Evolutionary conservation across 805 yeast genomes (phyloP), one percentile per base, ranked within the genome.

Genomic region (Naumovozyma dairenensis): DNA sequence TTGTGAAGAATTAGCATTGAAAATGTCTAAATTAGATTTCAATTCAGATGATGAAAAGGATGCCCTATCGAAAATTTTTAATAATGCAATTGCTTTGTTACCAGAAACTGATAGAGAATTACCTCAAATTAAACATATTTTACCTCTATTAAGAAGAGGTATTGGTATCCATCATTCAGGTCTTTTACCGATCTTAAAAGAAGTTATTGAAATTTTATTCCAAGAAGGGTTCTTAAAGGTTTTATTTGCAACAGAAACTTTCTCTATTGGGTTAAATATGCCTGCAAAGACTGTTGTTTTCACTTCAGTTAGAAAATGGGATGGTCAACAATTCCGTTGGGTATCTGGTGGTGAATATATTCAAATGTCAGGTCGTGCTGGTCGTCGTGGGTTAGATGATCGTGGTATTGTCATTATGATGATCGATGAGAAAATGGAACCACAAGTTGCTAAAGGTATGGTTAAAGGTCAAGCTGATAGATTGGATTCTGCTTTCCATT

Each of bases 341-440:
- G 96, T 92, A 21, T 83, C 95, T 36, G 98, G 98, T 39, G 99
- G 99, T 66, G 99, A 92, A 63, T 92, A 92, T 62, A 92, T 92
- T 54, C 99, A 92, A 65, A 92, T 92, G 99, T 84, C 96, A 29
- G 99, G 99, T 45, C 78, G 99, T 62, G 99, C 99, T 16, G 99
- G 99, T 49, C 87, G 98, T 69, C 83, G 98, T 71, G 99, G 99
- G 54, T 72, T 92, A 48, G 99, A 92, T 70, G 98, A 92, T 58
- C 80, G 98, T 59, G 99, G 99, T 64, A 86, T 92, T 59, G 99
- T 92, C 32, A 92, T 92, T 46, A 83, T 92, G 92, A 92, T 92
- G 99, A 86, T 92, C 57, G 97, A 92, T 57, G 97, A 92, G 57
- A 92, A 92, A 53, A 92, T 92, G 99, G 98, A 92, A 58, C 98